Base-by-base conservation (phyloP, 164 flowering plant species). In the Piper betle region DNA sequence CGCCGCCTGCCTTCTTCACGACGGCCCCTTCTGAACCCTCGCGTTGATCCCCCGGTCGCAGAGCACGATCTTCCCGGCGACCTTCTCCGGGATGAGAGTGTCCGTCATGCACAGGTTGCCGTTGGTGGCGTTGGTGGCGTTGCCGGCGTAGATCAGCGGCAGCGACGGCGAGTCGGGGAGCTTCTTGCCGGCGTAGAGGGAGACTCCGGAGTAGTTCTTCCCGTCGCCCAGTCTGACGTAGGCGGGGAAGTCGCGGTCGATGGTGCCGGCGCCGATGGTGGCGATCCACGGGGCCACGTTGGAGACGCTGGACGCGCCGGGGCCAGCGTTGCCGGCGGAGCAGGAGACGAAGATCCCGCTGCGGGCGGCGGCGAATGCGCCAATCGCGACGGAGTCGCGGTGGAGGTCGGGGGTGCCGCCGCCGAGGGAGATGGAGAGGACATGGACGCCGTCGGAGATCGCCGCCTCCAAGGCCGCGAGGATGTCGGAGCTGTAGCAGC, bases 201-300 rank as follows among this genome's bases (percentile, higher is more conserved):
- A 84, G 0, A 69, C 84, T 4, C 98, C 96, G 0, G 78, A 59
- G 75, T 66, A 79, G 3, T 80, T 84, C 56, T 73, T 78, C 16
- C 88, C 88, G 53, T 82, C 77, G 39, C 91, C 96, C 3, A 87
- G 82, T 7, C 19, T 79, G 10, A 81, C 69, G 50, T 77, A 74
- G 0, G 86, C 80, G 15, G 95, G 98, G 70, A 92, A 92, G n/a
- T 88, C 86, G 0, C 96, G 84, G 71, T 92, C 98, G 69, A 92
- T 18, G 7, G 95, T 87, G 10, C 95, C 88, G 5, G 96, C 96
- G 12, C 96, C 96, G 0, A 87, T 91, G 0, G 95, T 84, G 61
- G 84, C 81, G 61, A 92, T 83, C 98, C 97, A 92, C 6, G 98
- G 98, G 0, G 97, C 96, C 5, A 82, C 90, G 57, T 89, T 92